Percentiles rank a stretch among this genome's conserved stretches.
Conservation (phyloP, 768 basidiomycete genomes). For the Galerina marginata region DNA sequence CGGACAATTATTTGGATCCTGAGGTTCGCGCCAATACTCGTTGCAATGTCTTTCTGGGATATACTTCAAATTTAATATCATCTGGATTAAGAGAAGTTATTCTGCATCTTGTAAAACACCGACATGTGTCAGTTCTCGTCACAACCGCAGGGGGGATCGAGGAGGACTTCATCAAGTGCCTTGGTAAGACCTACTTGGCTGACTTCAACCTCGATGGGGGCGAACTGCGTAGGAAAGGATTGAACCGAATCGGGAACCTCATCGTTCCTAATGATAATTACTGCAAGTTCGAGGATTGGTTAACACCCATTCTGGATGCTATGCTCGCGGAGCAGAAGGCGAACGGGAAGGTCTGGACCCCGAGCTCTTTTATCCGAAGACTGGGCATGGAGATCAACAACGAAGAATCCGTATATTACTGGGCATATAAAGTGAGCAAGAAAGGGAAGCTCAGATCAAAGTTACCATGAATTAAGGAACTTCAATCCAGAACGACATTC, state of each 20-base stretch:
- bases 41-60: slow-evolving; percentile 93
- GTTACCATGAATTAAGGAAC: not conserved
- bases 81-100: slow-evolving; percentile 96
- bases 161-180: slow-evolving; percentile 98
- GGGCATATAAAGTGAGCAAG: slow-evolving; percentile 94
- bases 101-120: slow-evolving; percentile 90
- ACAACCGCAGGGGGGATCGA: slow-evolving; percentile 99
- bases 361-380: slow-evolving; percentile 90
- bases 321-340: slow-evolving; percentile 90
- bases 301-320: slow-evolving; percentile 88
- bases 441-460: slow-evolving; percentile 8
- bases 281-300: slow-evolving; percentile 99
- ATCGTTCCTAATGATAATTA: slow-evolving; percentile 98
- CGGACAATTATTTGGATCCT: slow-evolving; percentile 64
- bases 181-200: slow-evolving; percentile 94
- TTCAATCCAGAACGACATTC: slow-evolving; percentile 87
- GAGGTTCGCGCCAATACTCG: slow-evolving; percentile 70
- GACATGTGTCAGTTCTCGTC: slow-evolving; percentile 86
- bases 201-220: slow-evolving; percentile 94
- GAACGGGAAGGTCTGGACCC: slow-evolving; percentile 79
- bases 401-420: slow-evolving; percentile 98
- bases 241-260: slow-evolving; percentile 97
- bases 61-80: slow-evolving; percentile 98
- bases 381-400: slow-evolving; percentile 98
- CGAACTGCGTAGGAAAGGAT: slow-evolving; percentile 82